Conservation (phyloP, 768 basidiomycete species). For the Chalciporus pseudorubinellus region DNA sequence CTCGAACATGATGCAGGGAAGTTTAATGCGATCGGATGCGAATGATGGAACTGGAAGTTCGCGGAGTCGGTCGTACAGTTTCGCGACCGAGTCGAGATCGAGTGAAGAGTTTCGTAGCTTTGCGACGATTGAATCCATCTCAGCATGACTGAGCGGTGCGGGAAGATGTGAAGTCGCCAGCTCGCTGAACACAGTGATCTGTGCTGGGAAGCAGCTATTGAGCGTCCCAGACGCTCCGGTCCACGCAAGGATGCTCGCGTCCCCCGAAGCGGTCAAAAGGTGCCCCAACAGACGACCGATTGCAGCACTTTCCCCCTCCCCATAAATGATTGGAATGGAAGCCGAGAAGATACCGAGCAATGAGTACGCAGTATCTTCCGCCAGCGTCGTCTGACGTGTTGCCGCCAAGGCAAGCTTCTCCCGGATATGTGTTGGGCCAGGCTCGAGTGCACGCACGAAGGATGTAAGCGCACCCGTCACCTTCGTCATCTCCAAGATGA, state of each 20-base stretch:
- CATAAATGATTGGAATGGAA: not conserved
- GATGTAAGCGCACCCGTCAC: too few relatives aligned
- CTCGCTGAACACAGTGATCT: not conserved
- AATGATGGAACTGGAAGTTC: not conserved
- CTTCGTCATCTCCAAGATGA: too few relatives aligned
- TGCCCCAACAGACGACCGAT: constrained; percentile 4
- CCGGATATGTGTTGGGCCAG: too few relatives aligned
- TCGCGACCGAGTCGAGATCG: not conserved
- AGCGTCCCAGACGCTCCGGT: not conserved
- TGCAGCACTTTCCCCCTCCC: not conserved
- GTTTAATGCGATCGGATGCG: not conserved
- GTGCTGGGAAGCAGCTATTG: constrained; percentile 2
- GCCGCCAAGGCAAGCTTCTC: not conserved
- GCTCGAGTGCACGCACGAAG: too few relatives aligned
- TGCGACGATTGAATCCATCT: not conserved
- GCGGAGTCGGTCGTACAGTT: not conserved
- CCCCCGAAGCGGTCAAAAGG: not conserved
- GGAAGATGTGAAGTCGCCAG: not conserved
- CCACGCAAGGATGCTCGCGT: constrained; percentile 2
- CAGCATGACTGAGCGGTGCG: not conserved
- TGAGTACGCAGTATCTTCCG: too few relatives aligned
- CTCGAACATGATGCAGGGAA: constrained; percentile 1
- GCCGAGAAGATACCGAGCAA: too few relatives aligned
- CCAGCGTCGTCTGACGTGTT: constrained; percentile 1
- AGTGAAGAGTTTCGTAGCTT: not conserved